Conservation (phyloP, 768 basidiomycete species). For the Russula olivacea region DNA sequence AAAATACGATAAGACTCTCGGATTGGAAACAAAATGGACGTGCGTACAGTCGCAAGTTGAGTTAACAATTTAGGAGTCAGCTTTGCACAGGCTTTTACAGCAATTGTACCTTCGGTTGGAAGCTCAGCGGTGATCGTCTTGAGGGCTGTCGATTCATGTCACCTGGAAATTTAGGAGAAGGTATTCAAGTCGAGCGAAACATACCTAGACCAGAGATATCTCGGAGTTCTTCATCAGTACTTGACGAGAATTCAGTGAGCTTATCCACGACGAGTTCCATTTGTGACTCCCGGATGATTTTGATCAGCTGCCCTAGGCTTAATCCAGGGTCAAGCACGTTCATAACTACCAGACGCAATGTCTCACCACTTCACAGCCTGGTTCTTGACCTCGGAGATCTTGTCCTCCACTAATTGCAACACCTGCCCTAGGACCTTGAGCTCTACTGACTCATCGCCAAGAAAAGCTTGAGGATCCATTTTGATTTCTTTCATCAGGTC, state of each 20-base stretch:
- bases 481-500: conserved; percentile 88
- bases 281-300: conserved; percentile 75
- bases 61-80: conserved; percentile 76
- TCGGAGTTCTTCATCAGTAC: conserved; percentile 86
- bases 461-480: conserved; percentile 66
- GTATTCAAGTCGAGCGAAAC: conserved; percentile 20
- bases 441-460: conserved; percentile 82
- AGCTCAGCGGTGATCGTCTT: conserved; percentile 94
- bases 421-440: conserved; percentile 80
- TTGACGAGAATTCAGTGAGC: conserved; percentile 77
- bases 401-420: conserved; percentile 82
- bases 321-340: neutral
- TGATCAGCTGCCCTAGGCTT: conserved; percentile 86
- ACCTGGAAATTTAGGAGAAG: neutral
- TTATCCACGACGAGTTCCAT: conserved; percentile 87
- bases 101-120: conserved; percentile 74
- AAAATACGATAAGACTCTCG: conserved; percentile 1
- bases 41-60: conserved; percentile 65
- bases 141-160: conserved; percentile 49
- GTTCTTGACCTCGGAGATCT: conserved; percentile 97
- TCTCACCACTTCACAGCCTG: conserved; percentile 90
- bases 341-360: neutral
- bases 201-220: conserved; percentile 91
- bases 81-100: conserved; percentile 72
- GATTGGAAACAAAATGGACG: neutral